These are phyloP conservation scores for Gynostemma pentaphyllum DNA, from an alignment of 306 rosid genomes.

Conservation along the genomic window DNA sequence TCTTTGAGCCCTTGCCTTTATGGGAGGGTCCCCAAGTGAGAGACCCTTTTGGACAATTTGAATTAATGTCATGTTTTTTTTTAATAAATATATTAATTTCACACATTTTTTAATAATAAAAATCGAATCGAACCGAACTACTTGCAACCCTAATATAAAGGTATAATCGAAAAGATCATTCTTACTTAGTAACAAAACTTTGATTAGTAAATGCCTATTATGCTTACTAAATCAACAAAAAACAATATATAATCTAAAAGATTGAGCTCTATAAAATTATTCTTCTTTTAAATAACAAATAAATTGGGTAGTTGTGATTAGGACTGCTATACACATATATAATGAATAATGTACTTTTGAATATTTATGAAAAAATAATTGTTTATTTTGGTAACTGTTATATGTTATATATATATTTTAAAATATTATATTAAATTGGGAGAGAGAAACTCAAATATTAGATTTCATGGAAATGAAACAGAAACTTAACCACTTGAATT, in stretches of 20 bases:
- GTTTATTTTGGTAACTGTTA: too few relatives aligned
- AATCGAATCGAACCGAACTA: too few relatives aligned
- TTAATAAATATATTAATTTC: too few relatives aligned
- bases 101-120: too few relatives aligned
- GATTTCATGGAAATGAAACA: too few relatives aligned
- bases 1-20: not conserved
- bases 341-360: not conserved
- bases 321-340: not conserved
- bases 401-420: too few relatives aligned
- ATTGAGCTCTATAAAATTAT: not conserved
- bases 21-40: not conserved
- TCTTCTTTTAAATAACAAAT: not conserved
- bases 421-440: too few relatives aligned
- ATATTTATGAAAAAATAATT: too few relatives aligned
- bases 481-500: too few relatives aligned
- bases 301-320: not conserved
- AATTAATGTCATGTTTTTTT: too few relatives aligned
- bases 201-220: not conserved
- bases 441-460: too few relatives aligned
- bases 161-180: not conserved
- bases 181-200: not conserved
- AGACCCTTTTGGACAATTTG: not conserved
- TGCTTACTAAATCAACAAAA: not conserved
- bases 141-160: too few relatives aligned
- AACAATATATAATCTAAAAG: not conserved